Base-by-base conservation (phyloP, 176 grass and related monocot species). In the Tuctoria greenei region DNA sequence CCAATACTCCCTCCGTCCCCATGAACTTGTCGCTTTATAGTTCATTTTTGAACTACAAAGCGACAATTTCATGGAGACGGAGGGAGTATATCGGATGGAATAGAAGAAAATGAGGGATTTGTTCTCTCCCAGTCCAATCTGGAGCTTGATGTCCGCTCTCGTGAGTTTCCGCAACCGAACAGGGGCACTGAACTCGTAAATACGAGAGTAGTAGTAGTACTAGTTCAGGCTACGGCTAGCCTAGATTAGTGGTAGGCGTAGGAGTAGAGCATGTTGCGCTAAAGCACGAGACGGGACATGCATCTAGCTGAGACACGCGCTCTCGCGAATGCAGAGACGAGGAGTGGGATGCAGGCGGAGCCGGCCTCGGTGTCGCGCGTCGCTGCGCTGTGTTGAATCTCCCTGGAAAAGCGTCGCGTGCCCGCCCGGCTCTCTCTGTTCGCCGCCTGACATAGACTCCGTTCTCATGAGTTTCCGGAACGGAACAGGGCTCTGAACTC, bases 281-380 rank as follows among this genome's bases (percentile, higher is more conserved):
- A 73, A n/a, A 67, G 66, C 79, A 83, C 85, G 27, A 83, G 68
- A 63, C 62, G 43, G 68, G 50, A 67, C 80, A 77, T 78, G 85
- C 85, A 72, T 25, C 57, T 27, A 57, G 55, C 55, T 10, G 55
- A 58, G 8, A 4, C 23, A 69, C 14, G 27, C 41, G 62, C 31
- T 64, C 41, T 69, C 64, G 52, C 31, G 72, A 39, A 76, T 69
- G 45, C 52, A 69, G 52, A 76, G 49, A 67, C 26, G 43, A 24
- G 42, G 18, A 41, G 12, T 34, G 40, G 55, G 81, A 28, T 77
- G 24, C 66, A 60, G 45, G 44, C 40, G n/a, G 55, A 55, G 8
- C 56, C 6, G 37, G 79, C 73, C 38, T 82, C 47, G 66, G 16
- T 72, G 60, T 24, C 38, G n/a, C n/a, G n/a, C n/a, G n/a, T n/a